Evolutionary conservation across 2,329 filamentous ascomycete species (phyloP).

Genomic region (Colletotrichum chrysophilum): DNA sequence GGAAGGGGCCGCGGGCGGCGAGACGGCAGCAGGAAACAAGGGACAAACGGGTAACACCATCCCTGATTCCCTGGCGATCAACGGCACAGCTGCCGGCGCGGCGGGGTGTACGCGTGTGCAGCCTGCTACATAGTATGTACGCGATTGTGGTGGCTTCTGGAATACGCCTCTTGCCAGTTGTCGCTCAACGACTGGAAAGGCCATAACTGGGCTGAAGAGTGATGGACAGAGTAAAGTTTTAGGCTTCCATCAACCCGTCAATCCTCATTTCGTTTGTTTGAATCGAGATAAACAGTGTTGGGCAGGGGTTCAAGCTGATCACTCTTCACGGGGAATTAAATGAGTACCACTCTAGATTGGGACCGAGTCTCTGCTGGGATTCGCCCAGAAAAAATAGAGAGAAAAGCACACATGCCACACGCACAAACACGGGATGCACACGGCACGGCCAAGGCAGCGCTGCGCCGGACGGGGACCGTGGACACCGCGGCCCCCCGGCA

Average conservation of each 20-base stretch:
- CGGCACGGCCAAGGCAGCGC: background rate
- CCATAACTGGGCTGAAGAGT: background rate
- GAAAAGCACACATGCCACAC: background rate
- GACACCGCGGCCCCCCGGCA: background rate
- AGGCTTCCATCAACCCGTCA: background rate
- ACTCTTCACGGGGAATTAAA: background rate
- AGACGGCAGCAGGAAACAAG: background rate
- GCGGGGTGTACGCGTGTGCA: constrained; percentile 14
- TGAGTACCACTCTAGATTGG: background rate
- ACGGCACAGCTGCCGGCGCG: constrained; percentile 15
- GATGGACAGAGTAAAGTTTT: background rate
- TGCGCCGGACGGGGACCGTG: background rate
- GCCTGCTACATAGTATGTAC: background rate
- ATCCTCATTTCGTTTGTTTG: constrained; percentile 17
- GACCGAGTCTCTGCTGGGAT: background rate
- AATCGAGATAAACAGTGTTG: background rate
- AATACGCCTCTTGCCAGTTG: background rate
- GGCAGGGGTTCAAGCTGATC: background rate
- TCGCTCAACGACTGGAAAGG: background rate
- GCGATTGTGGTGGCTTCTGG: background rate
- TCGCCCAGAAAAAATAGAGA: background rate
- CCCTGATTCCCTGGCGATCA: constrained; percentile 14
- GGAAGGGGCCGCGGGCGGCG: background rate
- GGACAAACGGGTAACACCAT: background rate
- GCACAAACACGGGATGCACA: background rate